A percentile compares a stretch with the other conserved stretches of the same genome.
phyloP scores from a whole-genome alignment of 306 rosid genomes.

The Quillaja saponaria region DNA sequence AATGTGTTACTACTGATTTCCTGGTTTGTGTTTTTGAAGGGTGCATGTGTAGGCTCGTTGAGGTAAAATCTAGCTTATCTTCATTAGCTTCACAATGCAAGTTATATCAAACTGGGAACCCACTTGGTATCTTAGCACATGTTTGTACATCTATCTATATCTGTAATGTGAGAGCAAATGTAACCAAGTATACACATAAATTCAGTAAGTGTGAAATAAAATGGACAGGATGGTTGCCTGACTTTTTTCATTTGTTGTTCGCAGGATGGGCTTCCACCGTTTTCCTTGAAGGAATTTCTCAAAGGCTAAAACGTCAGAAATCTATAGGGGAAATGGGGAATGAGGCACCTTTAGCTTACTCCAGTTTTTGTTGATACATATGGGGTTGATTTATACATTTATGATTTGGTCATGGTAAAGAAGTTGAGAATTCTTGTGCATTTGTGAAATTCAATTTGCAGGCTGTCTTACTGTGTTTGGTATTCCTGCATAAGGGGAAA shows the following conservation, averaged over 20 bases:
- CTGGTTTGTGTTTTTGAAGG: background rate
- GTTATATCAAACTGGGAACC: slow-evolving; percentile 6
- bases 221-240: slow-evolving; percentile 11
- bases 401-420: slow-evolving; percentile 32
- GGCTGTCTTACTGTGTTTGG: too few relatives aligned
- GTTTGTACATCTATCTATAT: too few relatives aligned
- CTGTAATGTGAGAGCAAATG: slow-evolving; percentile 3
- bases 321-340: slow-evolving; percentile 21
- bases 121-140: slow-evolving; percentile 9
- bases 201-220: too few relatives aligned
- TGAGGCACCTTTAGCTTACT: slow-evolving; percentile 31
- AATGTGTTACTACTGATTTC: slow-evolving; percentile 23
- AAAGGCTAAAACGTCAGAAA: slow-evolving; percentile 49
- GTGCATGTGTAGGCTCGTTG: slow-evolving; percentile 17
- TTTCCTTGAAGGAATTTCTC: slow-evolving; percentile 73
- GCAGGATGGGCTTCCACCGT: slow-evolving; percentile 67
- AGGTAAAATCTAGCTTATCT: background rate
- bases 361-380: slow-evolving; percentile 27
- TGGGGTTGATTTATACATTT: slow-evolving; percentile 18
- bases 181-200: too few relatives aligned
- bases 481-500: too few relatives aligned
- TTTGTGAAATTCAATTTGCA: slow-evolving; percentile 24
- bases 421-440: slow-evolving; percentile 9
- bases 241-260: slow-evolving; percentile 32
- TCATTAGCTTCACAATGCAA: background rate